A percentile compares a stretch with the other conserved stretches of the same genome.
Evolutionary conservation across 345 rosid species (phyloP).

Genomic region (Turritis glabra): DNA sequence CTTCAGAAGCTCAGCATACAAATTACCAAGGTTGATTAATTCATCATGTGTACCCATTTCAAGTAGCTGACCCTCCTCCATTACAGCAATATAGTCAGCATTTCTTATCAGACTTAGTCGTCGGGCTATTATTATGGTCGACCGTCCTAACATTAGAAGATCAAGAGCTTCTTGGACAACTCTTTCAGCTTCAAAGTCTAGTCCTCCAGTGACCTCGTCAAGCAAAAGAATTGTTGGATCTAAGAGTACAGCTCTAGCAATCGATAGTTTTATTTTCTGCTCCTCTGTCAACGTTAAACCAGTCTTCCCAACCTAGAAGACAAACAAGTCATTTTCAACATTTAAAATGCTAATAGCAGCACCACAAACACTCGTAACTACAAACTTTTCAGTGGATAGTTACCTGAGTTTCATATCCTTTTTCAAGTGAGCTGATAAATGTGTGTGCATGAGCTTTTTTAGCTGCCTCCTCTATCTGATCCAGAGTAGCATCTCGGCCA

Average conservation of each 20-base stretch:
- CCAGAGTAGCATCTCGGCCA: conserved; percentile 79
- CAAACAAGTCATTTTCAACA: conserved; percentile 21
- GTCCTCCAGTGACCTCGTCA: conserved; percentile 98
- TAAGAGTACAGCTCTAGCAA: conserved; percentile 97
- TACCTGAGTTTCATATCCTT: conserved; percentile 97
- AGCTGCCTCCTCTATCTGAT: conserved; percentile 98
- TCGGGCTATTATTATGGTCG: conserved; percentile 96
- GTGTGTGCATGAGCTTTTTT: conserved; percentile 97
- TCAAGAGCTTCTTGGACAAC: conserved; percentile 91
- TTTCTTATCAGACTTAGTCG: conserved; percentile 92
- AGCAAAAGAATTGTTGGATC: conserved; percentile 89
- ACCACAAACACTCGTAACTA: conserved; percentile 14
- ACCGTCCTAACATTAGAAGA: conserved; percentile 95
- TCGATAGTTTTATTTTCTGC: conserved; percentile 90
- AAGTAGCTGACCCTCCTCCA: conserved; percentile 99
- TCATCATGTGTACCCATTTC: conserved; percentile 99
- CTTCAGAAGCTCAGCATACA: conserved; percentile 95
- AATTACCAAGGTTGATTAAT: conserved; percentile 67
- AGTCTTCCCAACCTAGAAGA: conserved; percentile 83
- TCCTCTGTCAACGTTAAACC: conserved; percentile 88
- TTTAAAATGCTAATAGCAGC: conserved; percentile 3
- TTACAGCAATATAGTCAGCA: conserved; percentile 98
- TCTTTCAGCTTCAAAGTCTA: conserved; percentile 97
- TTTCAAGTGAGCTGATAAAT: conserved; percentile 86
- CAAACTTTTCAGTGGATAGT: conserved; percentile 8